Evolutionary conservation across 2,329 filamentous ascomycete species (phyloP).

Genomic region (Orbilia quercus): DNA sequence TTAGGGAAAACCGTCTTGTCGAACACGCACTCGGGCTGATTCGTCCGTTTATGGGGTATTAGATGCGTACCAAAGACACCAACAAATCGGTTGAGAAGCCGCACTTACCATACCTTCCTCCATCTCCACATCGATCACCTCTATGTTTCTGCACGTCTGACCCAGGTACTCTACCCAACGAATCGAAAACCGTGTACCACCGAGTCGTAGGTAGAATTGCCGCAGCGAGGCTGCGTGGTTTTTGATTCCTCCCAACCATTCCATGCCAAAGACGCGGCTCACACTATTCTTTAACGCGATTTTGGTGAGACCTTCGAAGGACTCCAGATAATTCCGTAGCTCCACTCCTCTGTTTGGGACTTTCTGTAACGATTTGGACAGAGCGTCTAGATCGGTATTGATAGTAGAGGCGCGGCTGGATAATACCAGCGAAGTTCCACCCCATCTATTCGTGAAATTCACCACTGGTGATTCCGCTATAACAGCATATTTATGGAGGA

Average conservation of each 20-base stretch:
- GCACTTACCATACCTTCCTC: constrained; percentile 20
- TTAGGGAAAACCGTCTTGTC: constrained; percentile 27
- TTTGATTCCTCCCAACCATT: constrained; percentile 26
- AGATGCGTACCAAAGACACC: neutral
- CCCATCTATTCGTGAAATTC: constrained; percentile 8
- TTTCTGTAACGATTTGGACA: neutral
- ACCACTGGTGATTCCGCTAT: constrained; percentile 7
- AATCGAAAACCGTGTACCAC: constrained; percentile 2
- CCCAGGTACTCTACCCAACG: constrained; percentile 16
- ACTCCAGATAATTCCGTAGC: constrained; percentile 19
- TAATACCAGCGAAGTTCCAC: constrained; percentile 3
- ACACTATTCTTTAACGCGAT: constrained; percentile 7
- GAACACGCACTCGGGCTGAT: constrained; percentile 34
- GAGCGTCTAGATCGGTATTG: constrained; percentile 22
- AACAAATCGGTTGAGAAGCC: neutral
- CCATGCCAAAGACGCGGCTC: constrained; percentile 3
- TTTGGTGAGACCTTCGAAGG: constrained; percentile 24
- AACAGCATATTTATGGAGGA: constrained; percentile 11
- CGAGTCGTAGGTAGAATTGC: constrained; percentile 23
- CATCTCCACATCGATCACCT: constrained; percentile 22
- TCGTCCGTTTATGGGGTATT: neutral
- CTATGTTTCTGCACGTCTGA: constrained; percentile 25
- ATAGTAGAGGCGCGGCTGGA: constrained; percentile 1
- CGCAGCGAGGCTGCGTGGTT: constrained; percentile 34
- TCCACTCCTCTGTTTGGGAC: constrained; percentile 8